Evolutionary conservation across 1,284 basidiomycete species (phyloP).

Genomic region (Neotropicomus parvogracilis): DNA sequence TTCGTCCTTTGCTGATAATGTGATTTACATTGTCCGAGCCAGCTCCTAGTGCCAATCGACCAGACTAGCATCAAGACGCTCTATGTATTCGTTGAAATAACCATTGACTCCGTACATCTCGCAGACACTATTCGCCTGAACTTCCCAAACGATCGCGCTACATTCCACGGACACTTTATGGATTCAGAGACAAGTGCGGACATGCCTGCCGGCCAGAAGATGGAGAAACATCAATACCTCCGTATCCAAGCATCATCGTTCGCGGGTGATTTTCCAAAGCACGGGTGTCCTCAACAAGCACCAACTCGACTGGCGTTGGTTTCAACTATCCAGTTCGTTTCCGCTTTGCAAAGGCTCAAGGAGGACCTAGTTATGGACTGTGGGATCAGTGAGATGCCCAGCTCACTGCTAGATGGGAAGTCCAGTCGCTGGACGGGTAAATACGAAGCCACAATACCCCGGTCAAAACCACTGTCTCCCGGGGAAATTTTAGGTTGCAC

Average conservation of each 20-base stretch:
- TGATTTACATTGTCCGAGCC: conserved; percentile 13
- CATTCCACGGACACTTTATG: conserved; percentile 59
- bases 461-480: conserved; percentile 90
- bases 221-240: conserved; percentile 50
- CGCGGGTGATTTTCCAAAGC: conserved; percentile 4
- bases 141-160: conserved; percentile 73
- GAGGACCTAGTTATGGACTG: conserved; percentile 61
- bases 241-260: conserved; percentile 49
- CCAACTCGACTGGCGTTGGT: conserved; percentile 82
- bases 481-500: conserved; percentile 98
- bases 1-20: conserved; percentile 31
- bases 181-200: conserved; percentile 43
- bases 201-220: conserved; percentile 52
- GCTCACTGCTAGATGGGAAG: conserved; percentile 9
- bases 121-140: conserved; percentile 84
- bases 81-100: conserved; percentile 98
- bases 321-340: conserved; percentile 94
- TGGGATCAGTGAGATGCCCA: not conserved
- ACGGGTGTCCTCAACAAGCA: conserved; percentile 13
- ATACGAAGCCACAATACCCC: conserved; percentile 82
- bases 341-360: conserved; percentile 83
- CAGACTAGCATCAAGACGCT: conserved; percentile 93
- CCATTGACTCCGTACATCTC: conserved; percentile 85
- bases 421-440: conserved; percentile 51
- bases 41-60: conserved; percentile 81